Conservation (phyloP, 1,284 basidiomycete genomes). For the Pseudozyma flocculosa region DNA sequence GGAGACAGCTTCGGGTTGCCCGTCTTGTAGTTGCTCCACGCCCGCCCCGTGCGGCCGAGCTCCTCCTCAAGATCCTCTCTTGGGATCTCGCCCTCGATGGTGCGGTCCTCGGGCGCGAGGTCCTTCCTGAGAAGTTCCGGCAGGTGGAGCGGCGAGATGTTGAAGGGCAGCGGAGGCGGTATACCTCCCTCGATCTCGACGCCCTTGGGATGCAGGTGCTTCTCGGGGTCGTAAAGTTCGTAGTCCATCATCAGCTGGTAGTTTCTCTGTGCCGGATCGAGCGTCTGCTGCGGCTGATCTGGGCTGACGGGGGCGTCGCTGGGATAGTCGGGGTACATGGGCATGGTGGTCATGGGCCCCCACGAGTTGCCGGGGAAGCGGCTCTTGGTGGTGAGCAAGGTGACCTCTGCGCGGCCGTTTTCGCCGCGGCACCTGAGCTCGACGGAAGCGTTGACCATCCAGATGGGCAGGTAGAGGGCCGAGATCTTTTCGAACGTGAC, state of each 20-base stretch:
- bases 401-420: constrained; percentile 26
- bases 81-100: constrained; percentile 3
- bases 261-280: constrained; percentile 8
- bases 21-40: constrained; percentile 1
- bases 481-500: constrained; percentile 24
- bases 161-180: constrained; percentile 25
- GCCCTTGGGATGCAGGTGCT: neutral
- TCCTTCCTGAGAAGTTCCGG: constrained; percentile 22
- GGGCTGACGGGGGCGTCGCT: constrained; percentile 2
- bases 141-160: constrained; percentile 30
- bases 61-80: neutral
- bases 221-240: constrained; percentile 20
- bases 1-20: constrained; percentile 17
- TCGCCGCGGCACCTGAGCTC: constrained; percentile 33
- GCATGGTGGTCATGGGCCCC: constrained; percentile 33
- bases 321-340: constrained; percentile 22
- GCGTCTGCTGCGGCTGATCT: neutral
- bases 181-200: constrained; percentile 27
- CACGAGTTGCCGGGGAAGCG: constrained; percentile 31
- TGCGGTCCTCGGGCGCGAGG: constrained; percentile 17
- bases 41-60: constrained; percentile 3
- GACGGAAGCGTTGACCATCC: constrained; percentile 32
- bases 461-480: constrained; percentile 28
- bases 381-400: constrained; percentile 13
- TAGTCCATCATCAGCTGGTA: constrained; percentile 27